A percentile compares a stretch with the other conserved stretches of the same genome.
Conservation (phyloP, 257 asterid genomes). For the Solanum peruvianum region DNA sequence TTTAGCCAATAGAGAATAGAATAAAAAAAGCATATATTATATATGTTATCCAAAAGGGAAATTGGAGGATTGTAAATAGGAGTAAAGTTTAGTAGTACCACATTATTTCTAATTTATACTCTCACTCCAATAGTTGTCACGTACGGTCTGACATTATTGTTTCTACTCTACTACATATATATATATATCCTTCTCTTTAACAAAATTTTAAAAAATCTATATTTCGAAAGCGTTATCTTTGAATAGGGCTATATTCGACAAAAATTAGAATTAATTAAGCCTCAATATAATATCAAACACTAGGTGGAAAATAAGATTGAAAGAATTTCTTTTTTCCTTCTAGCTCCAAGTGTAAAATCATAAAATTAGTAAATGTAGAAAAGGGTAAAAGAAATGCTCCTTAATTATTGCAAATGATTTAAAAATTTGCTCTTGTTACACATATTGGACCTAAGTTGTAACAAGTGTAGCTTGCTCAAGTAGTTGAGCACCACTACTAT, state of each 20-base stretch:
- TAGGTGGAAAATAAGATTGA: not conserved
- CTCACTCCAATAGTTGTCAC: not conserved
- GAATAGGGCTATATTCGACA: too few species aligned
- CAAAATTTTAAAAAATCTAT: too few species aligned
- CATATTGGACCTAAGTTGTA: not conserved
- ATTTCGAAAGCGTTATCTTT: rapidly evolving
- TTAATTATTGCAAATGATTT: not conserved
- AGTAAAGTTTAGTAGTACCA: not conserved
- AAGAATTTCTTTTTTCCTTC: rapidly evolving
- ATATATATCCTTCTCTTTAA: not conserved
- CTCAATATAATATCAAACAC: too few species aligned
- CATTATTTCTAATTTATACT: not conserved
- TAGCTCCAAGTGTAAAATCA: not conserved
- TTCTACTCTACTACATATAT: not conserved
- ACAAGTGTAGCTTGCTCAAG: not conserved
- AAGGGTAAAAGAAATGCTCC: not conserved
- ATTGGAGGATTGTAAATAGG: not conserved
- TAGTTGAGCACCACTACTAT: not conserved
- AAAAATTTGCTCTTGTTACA: not conserved
- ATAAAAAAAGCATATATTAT: not conserved
- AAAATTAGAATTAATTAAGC: too few species aligned
- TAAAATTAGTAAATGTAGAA: not conserved
- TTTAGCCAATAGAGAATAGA: not conserved
- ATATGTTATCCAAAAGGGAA: not conserved
- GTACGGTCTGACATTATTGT: not conserved